Base-by-base conservation (phyloP, 768 basidiomycete genomes). In the Amanita molliuscula region DNA sequence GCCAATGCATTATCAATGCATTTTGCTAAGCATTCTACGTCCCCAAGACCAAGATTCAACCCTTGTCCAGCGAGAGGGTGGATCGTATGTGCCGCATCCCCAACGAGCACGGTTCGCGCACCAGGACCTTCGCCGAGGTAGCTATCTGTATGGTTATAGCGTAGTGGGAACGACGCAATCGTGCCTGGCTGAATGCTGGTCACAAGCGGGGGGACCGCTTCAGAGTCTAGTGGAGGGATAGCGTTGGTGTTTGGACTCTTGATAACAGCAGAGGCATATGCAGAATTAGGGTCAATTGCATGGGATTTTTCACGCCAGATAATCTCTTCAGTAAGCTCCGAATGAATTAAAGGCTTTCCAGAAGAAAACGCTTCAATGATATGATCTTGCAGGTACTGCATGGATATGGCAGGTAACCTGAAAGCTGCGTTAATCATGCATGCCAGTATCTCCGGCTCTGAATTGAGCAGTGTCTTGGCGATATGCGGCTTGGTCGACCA, bases 41-140 rank as follows among this genome's bases (percentile, higher is more conserved):
- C 95, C 1, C 73, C 84, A 25, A 99, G 70, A n/a, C 95, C 96
- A 61, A 95, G 69, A 63, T 99, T 98, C 36, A 98, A 72, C 0
- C 95, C 96, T 62, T 98, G 95, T 2, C 96, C 96, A 0, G 94
- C 95, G 23, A 98, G 78, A 1, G 96, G 95, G 61, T 98, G 95
- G 1, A 92, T 72, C 0, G 89, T 90, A 60, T 98, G 96, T 15
- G 94, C 96, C 1, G 95, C 94, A 65, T 99, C 96, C 2, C 96
- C 96, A 1, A 98, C 78, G 6, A 98, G 80, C 2, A 84, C 93
- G 0, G 89, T 94, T 3, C 95, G 77, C 2, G 69, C 63, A 4
- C 79, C 76, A 28, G 55, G 50, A 0, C 79, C 81, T 59, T 82
- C 82, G 13, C 93, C 91, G 38, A 94, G 69, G 64, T 99, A 98